Evolutionary conservation across 192 early-diverging fungal genomes (phyloP).

Genomic region (Phycomyces nitens): DNA sequence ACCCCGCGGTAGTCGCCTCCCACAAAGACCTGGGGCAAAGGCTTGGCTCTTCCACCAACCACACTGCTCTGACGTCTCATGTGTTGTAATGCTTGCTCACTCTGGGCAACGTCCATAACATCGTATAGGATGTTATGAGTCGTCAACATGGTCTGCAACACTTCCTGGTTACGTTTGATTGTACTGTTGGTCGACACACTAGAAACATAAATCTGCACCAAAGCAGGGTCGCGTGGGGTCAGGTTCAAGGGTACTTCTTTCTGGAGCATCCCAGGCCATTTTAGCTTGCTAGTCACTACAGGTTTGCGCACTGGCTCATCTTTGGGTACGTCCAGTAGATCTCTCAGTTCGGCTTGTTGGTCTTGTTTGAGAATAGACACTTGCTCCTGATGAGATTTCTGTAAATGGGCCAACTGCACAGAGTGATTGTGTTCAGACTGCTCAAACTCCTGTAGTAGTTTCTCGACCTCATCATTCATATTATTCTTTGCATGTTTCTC

Average conservation of each 20-base stretch:
- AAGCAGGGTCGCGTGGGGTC: conserved; percentile 10
- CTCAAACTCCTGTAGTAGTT: conserved; percentile 30
- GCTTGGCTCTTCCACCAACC: conserved; percentile 5
- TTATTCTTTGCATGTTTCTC: conserved; percentile 17
- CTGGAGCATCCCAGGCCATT: conserved; percentile 7
- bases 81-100: conserved; percentile 29
- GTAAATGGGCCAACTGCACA: conserved; percentile 18
- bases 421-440: conserved; percentile 33
- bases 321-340: not conserved
- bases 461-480: conserved; percentile 32
- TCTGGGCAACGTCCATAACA: conserved; percentile 27
- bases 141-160: conserved; percentile 7
- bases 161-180: conserved; percentile 29
- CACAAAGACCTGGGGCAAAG: conserved; percentile 29
- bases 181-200: conserved; percentile 24
- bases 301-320: conserved; percentile 6
- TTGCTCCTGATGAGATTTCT: conserved; percentile 30
- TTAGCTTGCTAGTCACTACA: conserved; percentile 1
- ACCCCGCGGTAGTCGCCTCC: conserved; percentile 20
- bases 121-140: conserved; percentile 17
- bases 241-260: conserved; percentile 6
- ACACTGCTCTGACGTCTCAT: conserved; percentile 22
- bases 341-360: conserved; percentile 24
- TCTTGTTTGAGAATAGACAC: conserved; percentile 20
- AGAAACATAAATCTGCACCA: conserved; percentile 28